Conservation (phyloP, 2,329 filamentous ascomycete species). For the Beauveria sp. region DNA sequence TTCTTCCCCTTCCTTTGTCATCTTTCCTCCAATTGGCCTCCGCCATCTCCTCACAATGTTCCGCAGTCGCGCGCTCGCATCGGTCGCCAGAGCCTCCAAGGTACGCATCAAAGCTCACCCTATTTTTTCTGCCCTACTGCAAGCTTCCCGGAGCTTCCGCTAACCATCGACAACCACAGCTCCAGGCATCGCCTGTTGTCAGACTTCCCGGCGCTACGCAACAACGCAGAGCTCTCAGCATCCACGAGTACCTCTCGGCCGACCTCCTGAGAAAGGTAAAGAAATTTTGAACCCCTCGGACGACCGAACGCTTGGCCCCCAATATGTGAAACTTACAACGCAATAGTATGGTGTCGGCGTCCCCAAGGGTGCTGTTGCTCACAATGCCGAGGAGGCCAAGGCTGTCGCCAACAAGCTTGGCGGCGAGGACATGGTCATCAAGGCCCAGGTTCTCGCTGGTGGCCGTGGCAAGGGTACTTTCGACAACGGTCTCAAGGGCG, state of each 20-base stretch:
- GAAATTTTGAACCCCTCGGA: slow-evolving; percentile 7
- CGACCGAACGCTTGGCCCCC: slow-evolving; percentile 2
- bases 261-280: slow-evolving; percentile 72
- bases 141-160: slow-evolving; percentile 16
- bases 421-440: slow-evolving; percentile 97
- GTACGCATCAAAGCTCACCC: slow-evolving; percentile 40
- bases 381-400: slow-evolving; percentile 80
- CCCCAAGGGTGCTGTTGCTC: slow-evolving; percentile 79
- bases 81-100: slow-evolving; percentile 70
- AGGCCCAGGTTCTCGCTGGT: slow-evolving; percentile 96
- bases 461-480: slow-evolving; percentile 97
- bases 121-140: slow-evolving; percentile 11
- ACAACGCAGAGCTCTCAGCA: slow-evolving; percentile 84
- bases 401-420: slow-evolving; percentile 83
- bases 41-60: slow-evolving; percentile 57
- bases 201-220: slow-evolving; percentile 60
- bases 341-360: slow-evolving; percentile 86
- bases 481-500: slow-evolving; percentile 97
- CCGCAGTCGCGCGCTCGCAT: slow-evolving; percentile 72
- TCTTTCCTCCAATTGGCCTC: slow-evolving; percentile 9
- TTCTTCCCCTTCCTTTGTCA: slow-evolving; percentile 11
- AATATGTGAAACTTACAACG: slow-evolving; percentile 14
- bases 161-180: slow-evolving; percentile 6
- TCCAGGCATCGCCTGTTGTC: slow-evolving; percentile 35
- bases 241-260: slow-evolving; percentile 97